Evolutionary conservation across 768 basidiomycete species (phyloP), one percentile per base, ranked within the genome.

Genomic region (Nevesoporus exiguus): DNA sequence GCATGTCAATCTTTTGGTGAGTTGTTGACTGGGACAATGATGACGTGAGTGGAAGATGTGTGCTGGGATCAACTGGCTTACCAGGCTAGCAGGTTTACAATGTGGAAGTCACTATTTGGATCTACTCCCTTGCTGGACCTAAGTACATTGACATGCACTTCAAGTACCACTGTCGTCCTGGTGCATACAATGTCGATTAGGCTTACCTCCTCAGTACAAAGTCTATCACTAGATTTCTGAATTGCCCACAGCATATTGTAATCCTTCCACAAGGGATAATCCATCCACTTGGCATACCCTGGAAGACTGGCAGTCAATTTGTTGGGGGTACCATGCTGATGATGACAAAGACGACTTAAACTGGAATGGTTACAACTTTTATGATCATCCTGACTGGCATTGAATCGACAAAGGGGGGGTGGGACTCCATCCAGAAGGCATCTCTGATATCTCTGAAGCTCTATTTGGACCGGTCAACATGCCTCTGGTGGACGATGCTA

Each of bases 61-160:
- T 10, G 21, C 13, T 11, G 2, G n/a, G n/a, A n/a, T n/a, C n/a
- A n/a, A n/a, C n/a, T n/a, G n/a, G n/a, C n/a, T n/a, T n/a, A n/a
- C n/a, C n/a, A n/a, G n/a, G n/a, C n/a, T n/a, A n/a, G n/a, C n/a
- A n/a, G n/a, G n/a, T 19, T 14, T 21, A 3, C 2, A 54, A 33
- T 34, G 45, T 14, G 27, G 54, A 59, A 8, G 36, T 29, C 0
- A 14, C 15, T 3, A 39, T 41, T 21, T 49, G 50, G 30, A 43
- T 60, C 37, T 55, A 52, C 36, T 63, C 55, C 2, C 55, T 37
- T 0, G 30, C 56, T 1, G 25, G 53, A 13, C 55, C 62, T 2
- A 49, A 45, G 21, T 63, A 50, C 45, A 47, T 62, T 27, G 61
- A 60, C 19, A 51, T 60, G 13, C 61, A 60, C 14, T 10, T 63